Percentiles rank a stretch among this genome's conserved stretches.
Evolutionary conservation across 2,329 filamentous ascomycete species (phyloP).

Genomic region (Colletotrichum paranaense): DNA sequence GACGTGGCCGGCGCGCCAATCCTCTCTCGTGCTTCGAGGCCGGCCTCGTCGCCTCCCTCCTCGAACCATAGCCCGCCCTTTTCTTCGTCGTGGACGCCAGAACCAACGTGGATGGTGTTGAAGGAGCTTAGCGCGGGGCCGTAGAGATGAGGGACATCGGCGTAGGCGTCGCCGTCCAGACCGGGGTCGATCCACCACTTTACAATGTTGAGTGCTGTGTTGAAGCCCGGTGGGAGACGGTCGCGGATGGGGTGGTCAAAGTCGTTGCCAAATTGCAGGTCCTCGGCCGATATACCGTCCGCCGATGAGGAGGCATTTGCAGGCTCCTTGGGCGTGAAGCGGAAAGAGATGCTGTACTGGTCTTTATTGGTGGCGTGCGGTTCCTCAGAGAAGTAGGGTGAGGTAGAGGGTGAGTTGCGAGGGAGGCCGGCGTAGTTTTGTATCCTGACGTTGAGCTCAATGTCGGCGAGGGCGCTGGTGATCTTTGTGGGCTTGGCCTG

Average conservation of each 20-base stretch:
- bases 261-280: constrained; percentile 94
- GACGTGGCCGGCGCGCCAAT: constrained; percentile 63
- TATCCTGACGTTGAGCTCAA: constrained; percentile 80
- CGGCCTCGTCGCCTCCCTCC: constrained; percentile 73
- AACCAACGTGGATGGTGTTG: constrained; percentile 78
- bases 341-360: constrained; percentile 86
- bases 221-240: constrained; percentile 86
- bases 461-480: constrained; percentile 70
- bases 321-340: constrained; percentile 75
- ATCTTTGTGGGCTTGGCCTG: constrained; percentile 70
- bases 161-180: constrained; percentile 89
- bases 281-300: constrained; percentile 71
- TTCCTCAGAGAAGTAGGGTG: constrained; percentile 80
- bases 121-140: constrained; percentile 84
- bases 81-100: constrained; percentile 56
- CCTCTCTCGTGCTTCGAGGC: constrained; percentile 56
- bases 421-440: constrained; percentile 78
- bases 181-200: constrained; percentile 93
- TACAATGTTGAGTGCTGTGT: constrained; percentile 84
- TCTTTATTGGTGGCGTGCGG: constrained; percentile 75
- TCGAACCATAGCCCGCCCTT: constrained; percentile 68
- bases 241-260: constrained; percentile 93
- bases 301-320: constrained; percentile 22
- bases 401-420: constrained; percentile 72
- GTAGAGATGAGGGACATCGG: constrained; percentile 87